A percentile compares a stretch with the other conserved stretches of the same genome.
phyloP scores from a whole-genome alignment of 768 basidiomycete genomes.

The Austroboletus festivus region DNA sequence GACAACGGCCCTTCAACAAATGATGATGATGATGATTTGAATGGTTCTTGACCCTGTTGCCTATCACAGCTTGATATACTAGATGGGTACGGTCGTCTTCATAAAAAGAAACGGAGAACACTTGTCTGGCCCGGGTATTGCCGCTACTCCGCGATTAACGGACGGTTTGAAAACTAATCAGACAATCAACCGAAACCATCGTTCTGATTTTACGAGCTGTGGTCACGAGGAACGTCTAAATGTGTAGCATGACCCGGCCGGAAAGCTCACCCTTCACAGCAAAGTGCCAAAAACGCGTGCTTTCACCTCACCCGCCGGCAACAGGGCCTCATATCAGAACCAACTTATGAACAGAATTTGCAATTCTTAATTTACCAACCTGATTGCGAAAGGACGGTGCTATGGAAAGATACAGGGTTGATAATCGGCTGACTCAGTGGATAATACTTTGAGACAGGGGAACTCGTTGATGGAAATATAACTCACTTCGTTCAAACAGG shows the following conservation, averaged over 20 bases:
- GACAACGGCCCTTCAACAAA: conserved; percentile 16
- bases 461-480: neutral
- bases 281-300: conserved; percentile 6
- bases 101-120: conserved; percentile 3
- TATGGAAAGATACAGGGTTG: too few relatives aligned
- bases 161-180: conserved; percentile 3
- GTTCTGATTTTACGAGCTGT: conserved; percentile 5
- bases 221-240: conserved; percentile 13
- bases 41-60: conserved; percentile 27
- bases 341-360: neutral
- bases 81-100: conserved; percentile 9
- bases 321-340: neutral
- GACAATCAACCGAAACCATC: conserved; percentile 9
- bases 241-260: neutral
- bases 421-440: too few relatives aligned
- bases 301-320: conserved; percentile 6
- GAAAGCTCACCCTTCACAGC: neutral
- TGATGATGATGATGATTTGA: conserved; percentile 19
- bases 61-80: conserved; percentile 20
- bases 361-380: neutral
- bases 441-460: neutral
- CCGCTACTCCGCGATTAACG: conserved; percentile 9
- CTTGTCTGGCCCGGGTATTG: conserved; percentile 8
- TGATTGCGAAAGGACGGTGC: too few relatives aligned
- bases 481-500: neutral